Conservation (phyloP, 805 yeast species). For the Nakazawaea ishiwadae region DNA sequence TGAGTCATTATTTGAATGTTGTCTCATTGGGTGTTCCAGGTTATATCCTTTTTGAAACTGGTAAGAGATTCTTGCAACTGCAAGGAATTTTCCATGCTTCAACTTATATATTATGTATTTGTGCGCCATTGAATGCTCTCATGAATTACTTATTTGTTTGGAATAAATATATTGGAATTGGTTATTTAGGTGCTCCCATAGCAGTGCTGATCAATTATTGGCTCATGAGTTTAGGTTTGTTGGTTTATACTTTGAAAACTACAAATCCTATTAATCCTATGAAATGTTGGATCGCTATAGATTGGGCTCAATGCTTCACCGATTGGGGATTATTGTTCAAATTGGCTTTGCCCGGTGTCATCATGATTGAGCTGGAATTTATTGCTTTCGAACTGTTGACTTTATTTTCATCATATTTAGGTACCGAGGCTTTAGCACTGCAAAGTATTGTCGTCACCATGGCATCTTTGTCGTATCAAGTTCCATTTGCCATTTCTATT, state of each 20-base stretch:
- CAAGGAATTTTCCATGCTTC: slow-evolving; percentile 57
- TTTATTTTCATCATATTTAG: slow-evolving; percentile 48
- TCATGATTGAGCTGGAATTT: slow-evolving; percentile 60
- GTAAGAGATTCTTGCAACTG: slow-evolving; percentile 52
- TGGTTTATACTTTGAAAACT: slow-evolving; percentile 35
- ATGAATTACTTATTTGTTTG: slow-evolving; percentile 45
- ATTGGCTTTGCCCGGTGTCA: slow-evolving; percentile 50
- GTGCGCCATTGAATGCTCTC: slow-evolving; percentile 48
- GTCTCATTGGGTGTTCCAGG: slow-evolving; percentile 54
- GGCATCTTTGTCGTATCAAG: slow-evolving; percentile 45
- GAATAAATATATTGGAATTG: slow-evolving; percentile 39
- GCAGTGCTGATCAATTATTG: slow-evolving; percentile 54
- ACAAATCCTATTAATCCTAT: slow-evolving; percentile 39
- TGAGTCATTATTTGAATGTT: slow-evolving; percentile 42
- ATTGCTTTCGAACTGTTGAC: slow-evolving; percentile 54
- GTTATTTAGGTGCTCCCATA: slow-evolving; percentile 56
- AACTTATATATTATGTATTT: slow-evolving; percentile 45
- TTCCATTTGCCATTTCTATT: slow-evolving; percentile 55
- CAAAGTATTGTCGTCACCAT: slow-evolving; percentile 43
- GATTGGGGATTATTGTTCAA: slow-evolving; percentile 40
- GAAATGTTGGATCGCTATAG: slow-evolving; percentile 48
- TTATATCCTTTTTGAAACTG: slow-evolving; percentile 49
- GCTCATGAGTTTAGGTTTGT: slow-evolving; percentile 46
- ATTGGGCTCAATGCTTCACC: slow-evolving; percentile 32
- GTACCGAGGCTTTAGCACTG: slow-evolving; percentile 49